Percentiles rank a stretch among this genome's conserved stretches.
Evolutionary conservation across 1,139 yeast genomes (phyloP).

Genomic region (Yamadazyma atlantica): DNA sequence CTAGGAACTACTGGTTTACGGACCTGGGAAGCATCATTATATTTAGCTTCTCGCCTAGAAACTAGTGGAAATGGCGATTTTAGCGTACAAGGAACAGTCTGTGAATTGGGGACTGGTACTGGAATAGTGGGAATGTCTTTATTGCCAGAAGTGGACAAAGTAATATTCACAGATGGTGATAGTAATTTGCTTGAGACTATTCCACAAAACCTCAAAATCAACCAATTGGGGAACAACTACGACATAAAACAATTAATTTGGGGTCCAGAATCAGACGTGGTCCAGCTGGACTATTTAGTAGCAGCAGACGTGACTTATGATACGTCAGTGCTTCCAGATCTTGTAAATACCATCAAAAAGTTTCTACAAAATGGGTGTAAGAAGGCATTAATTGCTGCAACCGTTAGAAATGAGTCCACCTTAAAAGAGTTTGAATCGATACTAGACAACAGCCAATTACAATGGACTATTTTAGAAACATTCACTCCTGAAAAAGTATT

Average conservation of each 20-base stretch:
- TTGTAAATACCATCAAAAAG: constrained; percentile 49
- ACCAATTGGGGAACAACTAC: constrained; percentile 21
- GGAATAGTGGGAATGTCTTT: constrained; percentile 74
- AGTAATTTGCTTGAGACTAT: constrained; percentile 56
- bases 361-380: constrained; percentile 33
- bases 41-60: constrained; percentile 42
- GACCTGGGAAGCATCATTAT: constrained; percentile 95
- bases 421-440: constrained; percentile 50
- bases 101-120: constrained; percentile 90
- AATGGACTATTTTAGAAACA: constrained; percentile 21
- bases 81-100: constrained; percentile 26
- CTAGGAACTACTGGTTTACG: constrained; percentile 83
- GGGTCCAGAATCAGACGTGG: constrained; percentile 46
- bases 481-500: constrained; percentile 3
- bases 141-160: constrained; percentile 28
- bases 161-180: constrained; percentile 79
- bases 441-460: constrained; percentile 27
- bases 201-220: constrained; percentile 44
- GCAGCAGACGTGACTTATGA: constrained; percentile 94
- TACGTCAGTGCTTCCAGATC: constrained; percentile 52
- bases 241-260: constrained; percentile 45
- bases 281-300: constrained; percentile 46
- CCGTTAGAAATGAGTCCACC: constrained; percentile 66
- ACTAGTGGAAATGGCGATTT: constrained; percentile 43
- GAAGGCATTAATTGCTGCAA: constrained; percentile 62